Evolutionary conservation across 805 yeast species (phyloP).

Genomic region (Saturnispora sanitii): DNA sequence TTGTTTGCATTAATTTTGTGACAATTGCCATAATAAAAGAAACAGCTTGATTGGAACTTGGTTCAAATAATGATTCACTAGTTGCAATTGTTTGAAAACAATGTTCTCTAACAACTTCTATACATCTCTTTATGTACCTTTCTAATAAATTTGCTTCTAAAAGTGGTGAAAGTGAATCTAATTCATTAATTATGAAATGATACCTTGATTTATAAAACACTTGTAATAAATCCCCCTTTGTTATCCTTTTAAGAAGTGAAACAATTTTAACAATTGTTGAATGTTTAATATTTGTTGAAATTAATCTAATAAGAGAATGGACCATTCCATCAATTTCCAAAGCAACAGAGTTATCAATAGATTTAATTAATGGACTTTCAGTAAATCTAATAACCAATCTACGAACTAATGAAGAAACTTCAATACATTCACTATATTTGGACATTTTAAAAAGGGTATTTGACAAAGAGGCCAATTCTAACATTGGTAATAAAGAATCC

Average conservation of each 20-base stretch:
- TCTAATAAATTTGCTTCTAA: constrained; percentile 41
- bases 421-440: constrained; percentile 82
- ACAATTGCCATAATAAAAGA: constrained; percentile 30
- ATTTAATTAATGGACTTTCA: constrained; percentile 39
- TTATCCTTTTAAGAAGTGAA: constrained; percentile 37
- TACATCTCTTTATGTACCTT: constrained; percentile 62
- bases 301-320: constrained; percentile 53
- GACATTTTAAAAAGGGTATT: constrained; percentile 80
- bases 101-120: constrained; percentile 80
- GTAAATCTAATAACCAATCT: constrained; percentile 65
- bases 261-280: constrained; percentile 71
- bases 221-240: constrained; percentile 33
- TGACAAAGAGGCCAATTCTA: constrained; percentile 77
- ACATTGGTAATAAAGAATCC: constrained; percentile 62
- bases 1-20: constrained; percentile 18
- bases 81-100: constrained; percentile 65
- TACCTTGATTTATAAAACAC: constrained; percentile 60
- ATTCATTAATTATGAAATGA: constrained; percentile 55
- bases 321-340: constrained; percentile 52
- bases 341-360: constrained; percentile 42
- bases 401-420: constrained; percentile 64
- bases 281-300: constrained; percentile 69
- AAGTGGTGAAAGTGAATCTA: constrained; percentile 48
- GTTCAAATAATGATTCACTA: constrained; percentile 48
- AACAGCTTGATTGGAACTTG: constrained; percentile 25